Evolutionary conservation across 2,329 filamentous ascomycete genomes (phyloP), one percentile per base, ranked within the genome.

Genomic region (Alternaria angustiovoidea): DNA sequence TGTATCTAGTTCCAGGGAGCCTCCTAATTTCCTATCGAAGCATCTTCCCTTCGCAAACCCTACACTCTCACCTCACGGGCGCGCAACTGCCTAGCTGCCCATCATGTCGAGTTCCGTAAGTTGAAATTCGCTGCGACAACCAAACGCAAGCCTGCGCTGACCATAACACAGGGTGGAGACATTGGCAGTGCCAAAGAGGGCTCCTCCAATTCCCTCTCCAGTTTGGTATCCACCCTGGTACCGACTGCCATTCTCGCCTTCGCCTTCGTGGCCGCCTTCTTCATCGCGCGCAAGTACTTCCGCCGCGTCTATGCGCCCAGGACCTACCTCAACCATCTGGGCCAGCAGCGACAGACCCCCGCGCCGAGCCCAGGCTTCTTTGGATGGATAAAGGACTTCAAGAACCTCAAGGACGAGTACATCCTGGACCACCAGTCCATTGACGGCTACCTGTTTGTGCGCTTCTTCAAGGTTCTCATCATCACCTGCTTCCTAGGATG

Each of bases 351-450:
- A 62, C 79, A 80, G 65, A 85, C 80, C 48, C 85, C 85, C 20
- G 76, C 82, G 5, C 77, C 72, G 18, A 75, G 75, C 24, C 58
- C 56, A 12, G 82, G 84, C 42, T 77, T 85, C 59, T 74, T 87
- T 49, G 84, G 84, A 64, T 88, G 86, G 86, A 80, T 88, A 52
- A 77, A 74, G 7, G 79, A 82, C 56, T 82, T 82, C 64, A 73
- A 76, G 24, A 69, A 65, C 67, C 79, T 83, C 44, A 71, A 78
- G 30, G 81, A 83, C 66, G 72, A 72, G 36, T 82, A 81, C 60
- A 78, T 84, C 22, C 76, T 84, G 47, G 79, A 81, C 63, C 81
- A 83, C 68, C 79, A 81, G 63, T 82, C 81, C 11, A 78, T 84
- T 48, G 82, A 84, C 65, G 81, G 80, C 30, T 84, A 80, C 56